Evolutionary conservation across 257 asterid species (phyloP).

Genomic region (Hygrophila difformis): DNA sequence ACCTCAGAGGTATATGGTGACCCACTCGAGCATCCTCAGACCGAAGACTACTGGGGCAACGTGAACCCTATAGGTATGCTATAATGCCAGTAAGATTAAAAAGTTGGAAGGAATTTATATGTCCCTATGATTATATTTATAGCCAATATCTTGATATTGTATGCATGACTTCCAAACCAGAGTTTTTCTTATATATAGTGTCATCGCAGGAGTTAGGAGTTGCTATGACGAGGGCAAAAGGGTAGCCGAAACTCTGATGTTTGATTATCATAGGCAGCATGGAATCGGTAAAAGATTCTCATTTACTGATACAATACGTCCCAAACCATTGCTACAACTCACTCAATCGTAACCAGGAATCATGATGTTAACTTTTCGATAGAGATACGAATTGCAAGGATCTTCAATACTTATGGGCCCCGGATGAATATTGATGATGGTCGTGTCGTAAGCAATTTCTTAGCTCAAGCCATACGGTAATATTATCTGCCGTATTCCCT

Average conservation of each 20-base stretch:
- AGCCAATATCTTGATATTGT: background rate
- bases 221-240: constrained; percentile 98
- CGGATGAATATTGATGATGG: no score
- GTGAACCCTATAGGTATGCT: constrained; percentile 68
- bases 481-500: background rate
- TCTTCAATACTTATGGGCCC: constrained; percentile 74
- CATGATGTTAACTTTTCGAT: background rate
- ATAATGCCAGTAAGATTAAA: background rate
- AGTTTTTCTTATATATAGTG: no score
- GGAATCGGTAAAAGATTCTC: constrained; percentile 32
- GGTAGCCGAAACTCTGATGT: constrained; percentile 95
- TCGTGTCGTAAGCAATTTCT: no score
- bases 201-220: constrained; percentile 79
- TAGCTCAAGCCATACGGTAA: constrained; percentile 71
- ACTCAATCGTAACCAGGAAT: constrained; percentile 12
- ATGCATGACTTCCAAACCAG: constrained; percentile 18
- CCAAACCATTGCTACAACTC: background rate
- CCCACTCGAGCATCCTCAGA: constrained; percentile 66
- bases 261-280: no score
- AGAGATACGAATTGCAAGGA: constrained; percentile 68
- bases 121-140: background rate
- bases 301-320: background rate
- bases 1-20: constrained; percentile 77
- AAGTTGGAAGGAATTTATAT: background rate
- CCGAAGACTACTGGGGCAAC: constrained; percentile 75